Evolutionary conservation across 2,329 filamentous ascomycete species (phyloP), one percentile per base, ranked within the genome.

Genomic region (Fusarium torreyae): DNA sequence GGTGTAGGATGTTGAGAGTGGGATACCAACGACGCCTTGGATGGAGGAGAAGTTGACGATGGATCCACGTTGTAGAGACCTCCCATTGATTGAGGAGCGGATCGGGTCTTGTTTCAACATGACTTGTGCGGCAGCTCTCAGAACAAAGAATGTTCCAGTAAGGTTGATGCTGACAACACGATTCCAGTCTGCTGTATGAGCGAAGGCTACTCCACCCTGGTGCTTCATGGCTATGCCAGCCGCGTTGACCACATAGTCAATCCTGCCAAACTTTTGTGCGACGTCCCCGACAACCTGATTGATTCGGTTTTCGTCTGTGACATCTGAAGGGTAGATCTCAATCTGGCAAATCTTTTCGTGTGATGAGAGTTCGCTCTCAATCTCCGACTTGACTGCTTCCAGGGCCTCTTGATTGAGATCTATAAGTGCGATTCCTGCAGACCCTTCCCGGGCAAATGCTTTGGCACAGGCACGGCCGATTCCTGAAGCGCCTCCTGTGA

Each of bases 51-150:
- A 72, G n/a, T 71, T 68, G 46, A 72, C 46, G 5, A 72, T 72
- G 0, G 67, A 72, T 14, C 69, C 69, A 0, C 67, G 53, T 2
- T 72, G 69, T 3, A 72, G 22, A 1, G 62, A 34, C 3, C 66
- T 53, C 3, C 69, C 59, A 28, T 83, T 77, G 34, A 81, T 77
- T 1, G 67, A 63, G 0, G 80, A 82, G 1, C 66, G 53, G 4
- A 83, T 81, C 0, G 75, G 79, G 0, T 81, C 78, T 63, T 84
- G 82, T 63, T 80, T 74, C 14, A 83, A 66, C 82, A 85, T 85
- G 22, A 83, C 78, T 33, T 77, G 13, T 2, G 80, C 79, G 1
- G 78, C 77, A 6, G 80, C 80, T 17, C 78, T 74, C 1, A 84
- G 67, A 3, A 83, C 75, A 58, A 78, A 81, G 60, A 84, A 83